phyloP scores from a whole-genome alignment of 1,139 yeast species.

The Lodderomyces pseudojiufengensis region DNA sequence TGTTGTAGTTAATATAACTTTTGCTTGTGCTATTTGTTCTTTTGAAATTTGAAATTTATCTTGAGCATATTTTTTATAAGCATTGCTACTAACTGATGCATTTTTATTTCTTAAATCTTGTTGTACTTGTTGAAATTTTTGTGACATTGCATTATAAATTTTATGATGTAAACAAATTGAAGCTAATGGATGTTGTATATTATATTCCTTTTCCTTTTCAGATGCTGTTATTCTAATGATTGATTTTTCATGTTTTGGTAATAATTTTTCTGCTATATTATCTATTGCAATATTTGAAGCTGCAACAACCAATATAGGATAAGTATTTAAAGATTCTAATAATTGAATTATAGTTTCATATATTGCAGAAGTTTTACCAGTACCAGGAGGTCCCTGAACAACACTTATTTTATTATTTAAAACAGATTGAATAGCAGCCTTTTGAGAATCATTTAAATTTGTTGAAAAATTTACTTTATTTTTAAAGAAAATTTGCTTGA shows the following conservation, averaged over 20 bases:
- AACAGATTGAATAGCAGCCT: constrained; percentile 64
- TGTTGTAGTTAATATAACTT: constrained; percentile 67
- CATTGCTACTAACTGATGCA: constrained; percentile 26
- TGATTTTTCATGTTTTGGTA: constrained; percentile 43
- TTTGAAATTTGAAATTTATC: constrained; percentile 30
- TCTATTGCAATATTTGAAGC: constrained; percentile 76
- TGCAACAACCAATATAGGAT: constrained; percentile 69
- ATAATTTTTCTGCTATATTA: constrained; percentile 67
- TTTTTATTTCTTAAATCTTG: constrained; percentile 35
- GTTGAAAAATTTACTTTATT: constrained; percentile 50
- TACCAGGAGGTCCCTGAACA: constrained; percentile 68
- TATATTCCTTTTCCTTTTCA: constrained; percentile 61
- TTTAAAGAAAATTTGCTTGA: constrained; percentile 54
- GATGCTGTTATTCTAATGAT: constrained; percentile 59
- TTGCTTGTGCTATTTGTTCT: constrained; percentile 51
- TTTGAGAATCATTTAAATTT: constrained; percentile 61
- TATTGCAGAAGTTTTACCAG: constrained; percentile 65
- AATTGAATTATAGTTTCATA: constrained; percentile 64
- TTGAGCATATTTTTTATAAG: constrained; percentile 47
- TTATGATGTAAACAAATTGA: constrained; percentile 64
- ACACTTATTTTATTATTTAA: constrained; percentile 64
- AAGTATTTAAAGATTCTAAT: constrained; percentile 50
- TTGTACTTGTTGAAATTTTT: constrained; percentile 37
- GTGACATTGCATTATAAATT: constrained; percentile 48
- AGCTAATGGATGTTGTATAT: constrained; percentile 50